These are phyloP conservation scores for Aspergillus transmontanensis DNA, from an alignment of 2,329 filamentous ascomycete species.

Conservation along the genomic window DNA sequence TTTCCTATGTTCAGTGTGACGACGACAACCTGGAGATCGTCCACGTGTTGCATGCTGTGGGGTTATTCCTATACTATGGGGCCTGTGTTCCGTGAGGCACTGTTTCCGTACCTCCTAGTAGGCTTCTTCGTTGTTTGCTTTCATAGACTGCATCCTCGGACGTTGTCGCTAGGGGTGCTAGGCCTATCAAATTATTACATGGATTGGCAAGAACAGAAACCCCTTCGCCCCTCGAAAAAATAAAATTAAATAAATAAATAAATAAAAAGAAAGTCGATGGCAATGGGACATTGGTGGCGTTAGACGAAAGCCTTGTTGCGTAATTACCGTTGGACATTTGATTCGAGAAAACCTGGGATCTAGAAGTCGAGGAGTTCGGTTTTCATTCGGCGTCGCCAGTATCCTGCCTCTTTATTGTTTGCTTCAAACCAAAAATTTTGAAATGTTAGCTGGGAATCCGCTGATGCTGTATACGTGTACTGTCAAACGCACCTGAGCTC, in stretches of 20 bases:
- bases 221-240: neutral
- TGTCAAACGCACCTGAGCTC: neutral
- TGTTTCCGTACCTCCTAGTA: neutral
- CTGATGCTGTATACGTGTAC: neutral
- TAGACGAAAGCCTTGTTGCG: neutral
- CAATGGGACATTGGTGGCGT: neutral
- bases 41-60: constrained; percentile 5
- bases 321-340: neutral
- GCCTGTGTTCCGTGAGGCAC: neutral
- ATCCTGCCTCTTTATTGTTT: neutral
- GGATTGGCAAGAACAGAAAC: neutral
- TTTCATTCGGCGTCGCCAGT: neutral
- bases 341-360: neutral
- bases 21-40: constrained; percentile 1
- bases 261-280: neutral
- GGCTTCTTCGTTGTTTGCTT: constrained; percentile 6
- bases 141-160: neutral
- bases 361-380: neutral
- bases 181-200: neutral
- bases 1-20: neutral
- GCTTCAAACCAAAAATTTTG: neutral
- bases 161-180: neutral
- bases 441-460: neutral
- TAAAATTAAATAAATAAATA: neutral
- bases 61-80: neutral